A percentile compares a stretch with the other conserved stretches of the same genome.
These are phyloP conservation scores for Falciphora oryzae DNA, from an alignment of 2,329 filamentous ascomycete genomes.

Conservation along the genomic window DNA sequence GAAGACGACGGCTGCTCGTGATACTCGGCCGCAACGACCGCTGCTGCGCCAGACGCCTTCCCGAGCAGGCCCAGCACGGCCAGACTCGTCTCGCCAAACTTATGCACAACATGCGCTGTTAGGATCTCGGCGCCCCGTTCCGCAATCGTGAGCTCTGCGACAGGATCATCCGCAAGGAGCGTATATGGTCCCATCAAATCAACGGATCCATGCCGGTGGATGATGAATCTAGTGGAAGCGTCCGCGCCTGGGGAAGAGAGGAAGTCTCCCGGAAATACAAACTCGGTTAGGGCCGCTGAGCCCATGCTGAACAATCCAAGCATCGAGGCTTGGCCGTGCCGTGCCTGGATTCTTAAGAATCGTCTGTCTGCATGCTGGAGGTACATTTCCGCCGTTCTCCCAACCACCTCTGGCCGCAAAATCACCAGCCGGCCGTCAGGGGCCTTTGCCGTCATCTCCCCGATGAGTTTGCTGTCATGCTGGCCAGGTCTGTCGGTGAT, in stretches of 20 bases:
- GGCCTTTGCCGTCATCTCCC: slow-evolving; percentile 74
- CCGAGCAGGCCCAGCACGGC: slow-evolving; percentile 72
- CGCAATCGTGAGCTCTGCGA: slow-evolving; percentile 59
- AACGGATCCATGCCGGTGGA: slow-evolving; percentile 59
- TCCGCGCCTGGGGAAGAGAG: slow-evolving; percentile 56
- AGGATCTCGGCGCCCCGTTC: slow-evolving; percentile 74
- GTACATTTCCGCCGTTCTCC: slow-evolving; percentile 69
- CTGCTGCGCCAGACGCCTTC: slow-evolving; percentile 87
- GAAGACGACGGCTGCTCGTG: slow-evolving; percentile 49
- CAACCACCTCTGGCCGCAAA: slow-evolving; percentile 69
- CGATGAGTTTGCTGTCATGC: slow-evolving; percentile 69
- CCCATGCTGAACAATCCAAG: slow-evolving; percentile 82
- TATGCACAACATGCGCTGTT: slow-evolving; percentile 61
- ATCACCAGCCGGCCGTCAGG: slow-evolving; percentile 69
- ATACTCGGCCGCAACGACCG: slow-evolving; percentile 57
- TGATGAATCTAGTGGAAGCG: slow-evolving; percentile 67
- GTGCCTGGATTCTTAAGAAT: not conserved
- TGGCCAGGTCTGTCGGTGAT: slow-evolving; percentile 86
- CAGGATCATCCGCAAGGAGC: slow-evolving; percentile 28
- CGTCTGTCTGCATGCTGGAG: slow-evolving; percentile 47
- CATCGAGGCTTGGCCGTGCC: slow-evolving; percentile 59
- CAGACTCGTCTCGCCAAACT: slow-evolving; percentile 50
- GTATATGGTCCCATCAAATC: slow-evolving; percentile 39
- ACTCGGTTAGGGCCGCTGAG: slow-evolving; percentile 53
- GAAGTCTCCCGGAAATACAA: slow-evolving; percentile 67